Evolutionary conservation across 768 basidiomycete species (phyloP), one percentile per base, ranked within the genome.

Genomic region (Lyophyllum decastes): DNA sequence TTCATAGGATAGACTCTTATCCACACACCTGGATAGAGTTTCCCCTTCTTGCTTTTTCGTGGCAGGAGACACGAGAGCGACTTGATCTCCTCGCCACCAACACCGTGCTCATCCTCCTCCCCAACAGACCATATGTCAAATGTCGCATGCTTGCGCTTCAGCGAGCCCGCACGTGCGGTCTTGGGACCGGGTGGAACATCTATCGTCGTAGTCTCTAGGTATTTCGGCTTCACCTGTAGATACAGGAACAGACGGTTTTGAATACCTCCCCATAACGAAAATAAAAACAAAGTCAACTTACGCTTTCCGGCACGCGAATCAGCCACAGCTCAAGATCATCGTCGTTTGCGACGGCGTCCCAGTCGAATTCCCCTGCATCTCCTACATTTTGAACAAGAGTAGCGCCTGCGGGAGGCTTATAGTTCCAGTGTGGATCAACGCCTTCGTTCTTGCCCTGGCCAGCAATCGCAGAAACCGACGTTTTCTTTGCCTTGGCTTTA

Each of bases 41-140:
- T 80, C 0, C 87, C 87, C 16, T 75, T 76, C 65, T 88, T 86
- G 50, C 73, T 82, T 62, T 77, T 84, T 19, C 88, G 76, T 0
- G 90, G 90, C 1, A 92, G 68, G 2, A 92, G 71, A 67, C 86
- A 88, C 2, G 85, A 77, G 8, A 92, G 66, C 0, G 72, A 70
- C 41, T 78, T 81, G 40, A 90, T 70, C 68, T 91, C 90, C 61
- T 90, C 90, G 2, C 82, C 89, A 0, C 83, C 80, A 17, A 79
- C 58, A 1, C 65, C 68, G 8, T 54, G 61, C 30, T 74, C 70
- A 22, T 73, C 74, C 19, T 74, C 76, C 16, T 78, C 74, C 1
- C 79, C 83, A 16, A 89, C 62, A 19, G 81, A 80, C 89, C 88
- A 92, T 7, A 91, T 72, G 60, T 90, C 88, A 59, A 84, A 89